These are phyloP conservation scores for Herpetospermum pedunculosum DNA, from an alignment of 306 rosid species.

Conservation along the genomic window DNA sequence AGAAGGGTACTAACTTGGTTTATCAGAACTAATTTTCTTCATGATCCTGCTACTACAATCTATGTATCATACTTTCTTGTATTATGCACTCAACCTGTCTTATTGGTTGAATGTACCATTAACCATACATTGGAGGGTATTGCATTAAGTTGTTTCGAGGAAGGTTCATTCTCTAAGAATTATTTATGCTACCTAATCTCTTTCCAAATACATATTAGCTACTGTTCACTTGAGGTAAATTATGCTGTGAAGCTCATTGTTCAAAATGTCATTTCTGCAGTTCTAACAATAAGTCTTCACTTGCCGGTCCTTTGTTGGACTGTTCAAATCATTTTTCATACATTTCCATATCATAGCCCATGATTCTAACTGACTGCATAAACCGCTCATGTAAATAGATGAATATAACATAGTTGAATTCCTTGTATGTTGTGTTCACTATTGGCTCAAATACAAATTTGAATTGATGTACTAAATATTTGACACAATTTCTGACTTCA, in stretches of 20 bases:
- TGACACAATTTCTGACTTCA: slow-evolving; percentile 3
- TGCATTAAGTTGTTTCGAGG: not conserved
- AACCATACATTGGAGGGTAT: not conserved
- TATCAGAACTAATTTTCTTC: not conserved
- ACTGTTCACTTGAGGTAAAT: not conserved
- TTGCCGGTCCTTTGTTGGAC: not conserved
- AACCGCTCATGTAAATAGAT: not conserved
- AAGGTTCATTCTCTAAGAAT: not conserved
- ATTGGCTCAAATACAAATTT: not conserved
- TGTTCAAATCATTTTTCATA: not conserved
- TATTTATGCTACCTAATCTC: not conserved
- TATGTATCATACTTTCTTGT: not conserved
- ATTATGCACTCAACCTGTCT: not conserved
- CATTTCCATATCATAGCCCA: not conserved
- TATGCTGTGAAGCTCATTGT: not conserved
- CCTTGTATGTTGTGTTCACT: not conserved
- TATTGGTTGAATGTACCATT: not conserved
- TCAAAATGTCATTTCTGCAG: not conserved
- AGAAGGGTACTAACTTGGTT: not conserved
- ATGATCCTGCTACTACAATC: not conserved
- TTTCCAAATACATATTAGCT: not conserved
- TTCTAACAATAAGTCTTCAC: not conserved
- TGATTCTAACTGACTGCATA: not conserved
- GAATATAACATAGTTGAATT: not conserved
- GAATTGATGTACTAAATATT: not conserved